Base-by-base conservation (phyloP, 1,284 basidiomycete genomes). In the Exobasidium cylindrosporum region DNA sequence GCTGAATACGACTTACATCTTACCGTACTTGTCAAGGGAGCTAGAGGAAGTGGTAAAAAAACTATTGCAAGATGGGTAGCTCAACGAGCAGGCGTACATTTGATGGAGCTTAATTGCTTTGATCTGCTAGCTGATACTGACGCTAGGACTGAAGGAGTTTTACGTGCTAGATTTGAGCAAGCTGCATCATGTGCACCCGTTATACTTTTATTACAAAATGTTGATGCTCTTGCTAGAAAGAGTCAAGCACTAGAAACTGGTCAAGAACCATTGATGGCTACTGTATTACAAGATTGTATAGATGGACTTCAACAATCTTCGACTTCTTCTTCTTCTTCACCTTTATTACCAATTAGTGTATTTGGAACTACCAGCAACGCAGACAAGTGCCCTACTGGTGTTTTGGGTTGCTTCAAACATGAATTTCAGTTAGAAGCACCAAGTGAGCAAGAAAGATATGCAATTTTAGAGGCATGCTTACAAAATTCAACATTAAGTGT, bases 91-190 rank as follows among this genome's bases (percentile, higher is more conserved):
- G 91, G 90, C 5, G 84, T 94, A 61, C 91, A 93, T 79, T 64
- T 93, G 0, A 82, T 92, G 11, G 90, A 93, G 83, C 92, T 95
- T 47, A 88, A 95, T 68, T 94, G 91, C 78, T 97, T 88, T 75
- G 87, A 91, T 62, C 78, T 95, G 13, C 77, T 95, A 11, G 89
- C 88, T 1, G 94, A 97, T 61, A 89, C 86, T 30, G 87, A 89
- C 54, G 82, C 84, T 1, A 89, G 90, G 65, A 92, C 91, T 0
- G 89, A 92, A 73, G 91, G 86, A 0, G 85, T 84, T 0, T 82
- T 98, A 0, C 85, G 85, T 31, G 87, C 88, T 4, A 85, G 87
- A 2, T 87, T 97, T 67, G 91, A 93, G 58, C 87, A 88, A 79
- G 92, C 92, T 0, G 83, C 85, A 7, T 82, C 85, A 6, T 93